Percentiles rank a stretch among this genome's conserved stretches.
Conservation (phyloP, 176 grass and related monocot species). For the Coix lacrymajobi region DNA sequence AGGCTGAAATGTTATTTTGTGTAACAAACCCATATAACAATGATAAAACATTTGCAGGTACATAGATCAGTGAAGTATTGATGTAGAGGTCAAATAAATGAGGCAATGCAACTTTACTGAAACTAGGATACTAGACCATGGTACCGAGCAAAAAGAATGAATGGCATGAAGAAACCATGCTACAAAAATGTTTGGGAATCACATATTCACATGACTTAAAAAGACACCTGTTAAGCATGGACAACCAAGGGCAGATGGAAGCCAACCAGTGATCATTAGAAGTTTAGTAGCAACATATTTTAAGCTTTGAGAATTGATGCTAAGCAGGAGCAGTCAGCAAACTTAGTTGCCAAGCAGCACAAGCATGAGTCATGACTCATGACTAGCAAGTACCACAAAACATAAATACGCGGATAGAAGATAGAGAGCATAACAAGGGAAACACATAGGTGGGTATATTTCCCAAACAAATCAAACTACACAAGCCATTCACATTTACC, state of each 20-base stretch:
- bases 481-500: conserved; percentile 36
- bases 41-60: neutral
- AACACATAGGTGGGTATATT: neutral
- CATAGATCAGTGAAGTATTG: neutral
- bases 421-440: neutral
- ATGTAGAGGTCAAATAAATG: conserved; percentile 15
- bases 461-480: conserved; percentile 5
- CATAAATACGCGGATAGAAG: neutral
- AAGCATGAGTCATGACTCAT: neutral
- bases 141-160: neutral
- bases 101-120: neutral
- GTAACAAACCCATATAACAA: conserved; percentile 8
- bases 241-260: neutral
- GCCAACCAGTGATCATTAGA: neutral
- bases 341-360: neutral
- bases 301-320: neutral
- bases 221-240: neutral
- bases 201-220: neutral
- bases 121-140: neutral
- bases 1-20: conserved; percentile 11
- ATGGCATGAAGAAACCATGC: neutral
- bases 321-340: neutral
- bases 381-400: neutral
- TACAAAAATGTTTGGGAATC: neutral
- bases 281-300: neutral